Evolutionary conservation across 2,329 filamentous ascomycete genomes (phyloP).

Genomic region (Aspergillus sp.): DNA sequence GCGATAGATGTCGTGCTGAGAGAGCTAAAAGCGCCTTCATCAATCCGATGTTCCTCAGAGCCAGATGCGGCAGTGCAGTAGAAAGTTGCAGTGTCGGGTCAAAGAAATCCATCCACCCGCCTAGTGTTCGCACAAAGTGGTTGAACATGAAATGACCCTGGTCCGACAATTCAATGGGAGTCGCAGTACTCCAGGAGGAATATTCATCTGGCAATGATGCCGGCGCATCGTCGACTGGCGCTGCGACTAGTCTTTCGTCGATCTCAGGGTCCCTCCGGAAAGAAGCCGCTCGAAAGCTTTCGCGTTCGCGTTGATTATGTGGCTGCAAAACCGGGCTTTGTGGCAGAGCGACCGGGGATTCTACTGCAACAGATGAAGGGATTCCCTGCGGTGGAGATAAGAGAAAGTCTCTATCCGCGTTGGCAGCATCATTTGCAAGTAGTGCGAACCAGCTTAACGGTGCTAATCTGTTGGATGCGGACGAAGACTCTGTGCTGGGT

Average conservation of each 20-base stretch:
- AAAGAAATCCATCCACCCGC: constrained; percentile 39
- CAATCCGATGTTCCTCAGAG: constrained; percentile 49
- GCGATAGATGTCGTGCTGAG: constrained; percentile 46
- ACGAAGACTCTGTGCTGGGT: constrained; percentile 26
- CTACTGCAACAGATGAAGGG: constrained; percentile 1
- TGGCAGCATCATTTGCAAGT: constrained; percentile 16
- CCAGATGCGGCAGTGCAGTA: constrained; percentile 32
- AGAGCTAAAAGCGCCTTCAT: constrained; percentile 54
- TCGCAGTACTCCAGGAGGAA: constrained; percentile 9
- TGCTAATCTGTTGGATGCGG: constrained; percentile 34
- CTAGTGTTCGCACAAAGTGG: constrained; percentile 13
- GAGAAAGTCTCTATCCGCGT: constrained; percentile 9
- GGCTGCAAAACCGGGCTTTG: constrained; percentile 4
- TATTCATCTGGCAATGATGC: constrained; percentile 7
- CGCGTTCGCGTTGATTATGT: constrained; percentile 7
- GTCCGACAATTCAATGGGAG: constrained; percentile 6
- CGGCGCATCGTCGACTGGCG: constrained; percentile 13
- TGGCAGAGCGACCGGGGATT: constrained; percentile 15
- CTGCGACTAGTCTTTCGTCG: constrained; percentile 12
- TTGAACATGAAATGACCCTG: constrained; percentile 8
- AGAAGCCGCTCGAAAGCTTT: constrained; percentile 15
- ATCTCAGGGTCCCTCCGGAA: constrained; percentile 11
- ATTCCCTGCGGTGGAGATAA: constrained; percentile 14
- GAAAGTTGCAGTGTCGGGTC: constrained; percentile 37
- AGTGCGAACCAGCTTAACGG: constrained; percentile 46